These are phyloP conservation scores for Azolla pinnata DNA, from an alignment of 75 land plant species.

Conservation along the genomic window DNA sequence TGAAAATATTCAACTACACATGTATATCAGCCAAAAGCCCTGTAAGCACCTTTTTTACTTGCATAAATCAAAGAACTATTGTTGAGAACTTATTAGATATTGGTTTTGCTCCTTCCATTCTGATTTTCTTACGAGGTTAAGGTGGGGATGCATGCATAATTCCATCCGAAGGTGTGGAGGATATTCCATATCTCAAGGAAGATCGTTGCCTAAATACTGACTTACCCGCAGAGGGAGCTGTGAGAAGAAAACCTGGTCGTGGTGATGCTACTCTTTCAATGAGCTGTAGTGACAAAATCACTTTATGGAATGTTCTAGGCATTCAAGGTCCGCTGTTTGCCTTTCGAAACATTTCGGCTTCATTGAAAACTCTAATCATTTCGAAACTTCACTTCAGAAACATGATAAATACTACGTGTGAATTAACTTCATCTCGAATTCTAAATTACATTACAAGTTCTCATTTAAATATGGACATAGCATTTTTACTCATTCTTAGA, in stretches of 20 bases:
- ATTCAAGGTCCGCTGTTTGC: too few relatives aligned
- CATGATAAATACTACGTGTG: too few relatives aligned
- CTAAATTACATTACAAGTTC: too few relatives aligned
- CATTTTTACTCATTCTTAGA: too few relatives aligned
- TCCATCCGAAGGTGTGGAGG: too few relatives aligned
- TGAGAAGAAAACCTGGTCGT: conserved; percentile 94
- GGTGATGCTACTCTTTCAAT: conserved; percentile 91
- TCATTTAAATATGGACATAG: too few relatives aligned
- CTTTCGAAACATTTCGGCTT: too few relatives aligned
- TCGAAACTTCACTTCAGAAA: too few relatives aligned
- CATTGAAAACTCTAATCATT: too few relatives aligned
- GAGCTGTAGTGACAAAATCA: conserved; percentile 94
- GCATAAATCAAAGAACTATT: neutral
- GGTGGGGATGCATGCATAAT: conserved; percentile 73
- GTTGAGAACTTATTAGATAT: neutral
- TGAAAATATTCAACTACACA: conserved; percentile 53
- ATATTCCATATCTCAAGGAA: neutral
- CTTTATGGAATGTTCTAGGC: conserved; percentile 91
- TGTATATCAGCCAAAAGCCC: conserved; percentile 80
- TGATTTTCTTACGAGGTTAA: too few relatives aligned
- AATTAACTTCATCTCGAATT: too few relatives aligned
- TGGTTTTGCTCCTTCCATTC: too few relatives aligned
- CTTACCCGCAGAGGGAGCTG: conserved; percentile 20
- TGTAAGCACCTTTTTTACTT: conserved; percentile 44
- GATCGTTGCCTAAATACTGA: neutral